These are phyloP conservation scores for Mortierella alpina DNA, from an alignment of 192 early-diverging fungal species.

Conservation along the genomic window DNA sequence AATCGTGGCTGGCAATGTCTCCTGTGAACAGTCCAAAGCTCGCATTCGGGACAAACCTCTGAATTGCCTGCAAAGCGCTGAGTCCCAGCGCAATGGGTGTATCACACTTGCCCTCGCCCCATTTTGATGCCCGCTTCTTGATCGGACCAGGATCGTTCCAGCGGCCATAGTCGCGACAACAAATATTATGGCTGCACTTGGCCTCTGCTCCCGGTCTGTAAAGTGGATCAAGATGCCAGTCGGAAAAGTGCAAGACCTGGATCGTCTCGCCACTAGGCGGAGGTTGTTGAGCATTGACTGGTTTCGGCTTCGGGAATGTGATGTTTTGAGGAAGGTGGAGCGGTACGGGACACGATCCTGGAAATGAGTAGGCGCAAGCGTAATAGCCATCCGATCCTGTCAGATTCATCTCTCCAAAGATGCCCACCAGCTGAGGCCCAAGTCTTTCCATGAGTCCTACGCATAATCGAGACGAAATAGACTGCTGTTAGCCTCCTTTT, in stretches of 20 bases:
- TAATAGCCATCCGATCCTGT: slow-evolving; percentile 44
- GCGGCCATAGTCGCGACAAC: slow-evolving; percentile 57
- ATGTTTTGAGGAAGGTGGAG: slow-evolving; percentile 31
- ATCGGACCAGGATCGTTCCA: slow-evolving; percentile 51
- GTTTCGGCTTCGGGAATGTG: slow-evolving; percentile 61
- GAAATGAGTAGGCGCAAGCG: slow-evolving; percentile 44
- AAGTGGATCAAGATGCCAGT: slow-evolving; percentile 66
- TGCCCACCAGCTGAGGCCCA: slow-evolving; percentile 25
- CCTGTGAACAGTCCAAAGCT: slow-evolving; percentile 67
- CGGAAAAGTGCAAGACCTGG: slow-evolving; percentile 62
- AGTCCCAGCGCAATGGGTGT: slow-evolving; percentile 59
- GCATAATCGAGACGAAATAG: background rate
- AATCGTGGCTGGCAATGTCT: slow-evolving; percentile 64
- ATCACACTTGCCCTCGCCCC: slow-evolving; percentile 64
- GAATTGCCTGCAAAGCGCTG: slow-evolving; percentile 58
- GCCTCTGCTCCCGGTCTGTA: slow-evolving; percentile 60
- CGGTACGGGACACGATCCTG: slow-evolving; percentile 43
- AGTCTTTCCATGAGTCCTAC: slow-evolving; percentile 37
- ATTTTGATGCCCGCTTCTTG: slow-evolving; percentile 45
- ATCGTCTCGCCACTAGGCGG: slow-evolving; percentile 50
- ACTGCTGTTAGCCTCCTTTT: background rate
- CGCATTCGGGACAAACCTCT: slow-evolving; percentile 44
- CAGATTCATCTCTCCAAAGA: slow-evolving; percentile 44
- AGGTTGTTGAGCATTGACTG: slow-evolving; percentile 33
- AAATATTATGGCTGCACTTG: slow-evolving; percentile 63